Conservation (phyloP, 164 flowering plant genomes). For the Stephania japonica region DNA sequence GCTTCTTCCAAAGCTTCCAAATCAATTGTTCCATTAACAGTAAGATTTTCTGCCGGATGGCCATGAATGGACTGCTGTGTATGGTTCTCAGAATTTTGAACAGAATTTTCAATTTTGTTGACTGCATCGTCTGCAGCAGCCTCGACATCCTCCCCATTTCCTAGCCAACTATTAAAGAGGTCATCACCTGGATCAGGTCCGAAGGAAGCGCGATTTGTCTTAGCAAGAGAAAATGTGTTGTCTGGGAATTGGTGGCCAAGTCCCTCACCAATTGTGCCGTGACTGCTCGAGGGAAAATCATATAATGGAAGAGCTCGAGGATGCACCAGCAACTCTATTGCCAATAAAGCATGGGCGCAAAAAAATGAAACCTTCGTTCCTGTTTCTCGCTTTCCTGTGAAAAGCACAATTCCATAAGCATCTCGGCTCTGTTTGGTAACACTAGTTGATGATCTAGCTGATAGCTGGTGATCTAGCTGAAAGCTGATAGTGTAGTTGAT, state of each 20-base stretch:
- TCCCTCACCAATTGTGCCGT: constrained; percentile 15
- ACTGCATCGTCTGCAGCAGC: constrained; percentile 13
- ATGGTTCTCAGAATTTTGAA: constrained; percentile 15
- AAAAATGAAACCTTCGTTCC: constrained; percentile 65
- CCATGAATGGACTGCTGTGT: constrained; percentile 4
- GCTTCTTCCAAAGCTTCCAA: constrained; percentile 3
- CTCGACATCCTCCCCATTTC: constrained; percentile 30
- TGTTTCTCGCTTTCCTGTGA: constrained; percentile 60
- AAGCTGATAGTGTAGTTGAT: too few relatives aligned
- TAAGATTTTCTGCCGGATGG: constrained; percentile 13
- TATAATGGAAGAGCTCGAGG: constrained; percentile 65
- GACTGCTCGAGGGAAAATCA: constrained; percentile 27
- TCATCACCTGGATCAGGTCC: constrained; percentile 38
- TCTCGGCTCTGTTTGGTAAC: too few relatives aligned
- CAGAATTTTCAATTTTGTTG: constrained; percentile 14
- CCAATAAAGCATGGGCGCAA: constrained; percentile 64
- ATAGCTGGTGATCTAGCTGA: too few relatives aligned
- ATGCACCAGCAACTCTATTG: constrained; percentile 77
- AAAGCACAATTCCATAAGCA: constrained; percentile 9
- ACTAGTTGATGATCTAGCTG: too few relatives aligned
- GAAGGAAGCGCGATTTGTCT: constrained; percentile 14
- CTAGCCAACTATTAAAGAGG: constrained; percentile 37
- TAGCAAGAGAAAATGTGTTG: constrained; percentile 19
- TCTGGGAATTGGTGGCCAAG: constrained; percentile 19
- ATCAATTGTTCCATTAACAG: constrained; percentile 11